These are phyloP conservation scores for Platanthera zijinensis DNA, from an alignment of 106 monocot genomes.

Conservation along the genomic window DNA sequence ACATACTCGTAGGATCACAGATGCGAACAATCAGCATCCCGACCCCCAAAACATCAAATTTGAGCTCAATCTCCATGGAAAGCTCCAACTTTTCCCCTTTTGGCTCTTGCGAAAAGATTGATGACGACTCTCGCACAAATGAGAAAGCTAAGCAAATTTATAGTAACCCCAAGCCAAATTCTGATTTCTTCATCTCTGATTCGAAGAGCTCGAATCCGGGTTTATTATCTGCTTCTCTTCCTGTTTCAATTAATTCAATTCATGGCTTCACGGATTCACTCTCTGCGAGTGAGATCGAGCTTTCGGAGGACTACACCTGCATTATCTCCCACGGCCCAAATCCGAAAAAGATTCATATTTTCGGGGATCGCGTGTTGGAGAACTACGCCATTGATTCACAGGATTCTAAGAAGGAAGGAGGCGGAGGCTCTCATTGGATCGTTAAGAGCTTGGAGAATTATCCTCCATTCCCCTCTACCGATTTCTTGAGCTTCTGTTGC, in stretches of 20 bases:
- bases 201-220: neutral
- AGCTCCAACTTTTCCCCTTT: constrained; percentile 5
- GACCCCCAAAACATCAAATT: constrained; percentile 2
- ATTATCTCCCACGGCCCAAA: constrained; percentile 72
- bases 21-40: constrained; percentile 9
- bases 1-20: constrained; percentile 28
- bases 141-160: neutral
- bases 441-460: constrained; percentile 1
- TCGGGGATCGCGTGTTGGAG: constrained; percentile 62
- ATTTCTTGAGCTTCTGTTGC: constrained; percentile 58
- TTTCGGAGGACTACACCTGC: constrained; percentile 80
- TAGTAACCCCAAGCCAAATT: constrained; percentile 1
- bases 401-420: constrained; percentile 7
- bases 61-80: neutral
- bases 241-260: constrained; percentile 6
- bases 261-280: constrained; percentile 25
- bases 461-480: constrained; percentile 11
- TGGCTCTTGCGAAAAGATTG: constrained; percentile 10
- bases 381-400: constrained; percentile 15
- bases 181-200: neutral
- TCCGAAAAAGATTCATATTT: constrained; percentile 77
- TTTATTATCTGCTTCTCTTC: constrained; percentile 7
- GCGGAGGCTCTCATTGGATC: constrained; percentile 6
- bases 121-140: neutral
- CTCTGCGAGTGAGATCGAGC: constrained; percentile 56